These are phyloP conservation scores for Lasiosphaeriaceae sp. DNA, from an alignment of 495 filamentous ascomycete species.

Conservation along the genomic window DNA sequence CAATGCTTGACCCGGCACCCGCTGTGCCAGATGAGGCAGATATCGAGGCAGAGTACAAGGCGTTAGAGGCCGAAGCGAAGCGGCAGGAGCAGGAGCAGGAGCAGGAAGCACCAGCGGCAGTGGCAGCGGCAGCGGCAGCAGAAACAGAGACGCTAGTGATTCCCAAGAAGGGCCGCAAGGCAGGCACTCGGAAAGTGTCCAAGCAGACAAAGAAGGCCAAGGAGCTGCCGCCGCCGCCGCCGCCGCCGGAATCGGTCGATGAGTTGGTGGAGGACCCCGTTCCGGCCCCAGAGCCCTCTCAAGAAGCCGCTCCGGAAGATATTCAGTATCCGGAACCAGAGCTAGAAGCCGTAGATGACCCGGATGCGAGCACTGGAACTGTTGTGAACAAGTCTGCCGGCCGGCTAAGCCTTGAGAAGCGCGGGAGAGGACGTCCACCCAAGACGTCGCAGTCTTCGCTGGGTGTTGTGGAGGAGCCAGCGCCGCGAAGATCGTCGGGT, in stretches of 20 bases:
- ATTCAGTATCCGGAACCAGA: conserved; percentile 25
- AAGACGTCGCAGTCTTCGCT: conserved; percentile 26
- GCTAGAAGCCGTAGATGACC: conserved; percentile 31
- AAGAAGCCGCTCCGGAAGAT: conserved; percentile 12
- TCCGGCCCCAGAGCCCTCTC: conserved; percentile 3
- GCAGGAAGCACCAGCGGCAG: too few species aligned
- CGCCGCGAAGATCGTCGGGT: conserved; percentile 9
- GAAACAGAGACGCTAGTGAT: conserved; percentile 28
- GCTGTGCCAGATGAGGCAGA: conserved; percentile 42
- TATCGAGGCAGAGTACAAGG: conserved; percentile 42
- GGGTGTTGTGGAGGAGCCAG: conserved; percentile 12
- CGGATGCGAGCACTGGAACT: conserved; percentile 41
- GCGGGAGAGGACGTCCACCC: conserved; percentile 24
- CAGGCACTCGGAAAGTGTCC: conserved; percentile 38
- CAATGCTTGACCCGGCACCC: conserved; percentile 43
- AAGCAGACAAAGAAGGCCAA: conserved; percentile 46
- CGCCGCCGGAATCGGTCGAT: conserved; percentile 15
- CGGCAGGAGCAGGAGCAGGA: too few species aligned
- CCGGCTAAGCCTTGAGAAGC: conserved; percentile 30
- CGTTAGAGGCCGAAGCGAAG: conserved; percentile 36
- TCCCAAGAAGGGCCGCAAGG: conserved; percentile 45
- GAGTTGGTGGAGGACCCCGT: conserved; percentile 19
- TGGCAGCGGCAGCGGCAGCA: conserved; percentile 12
- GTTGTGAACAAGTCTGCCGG: conserved; percentile 28
- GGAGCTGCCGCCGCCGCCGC: conserved; percentile 12